Evolutionary conservation across 208 protist genomes (phyloP).

Genomic region (Leishmania gerbilli): DNA sequence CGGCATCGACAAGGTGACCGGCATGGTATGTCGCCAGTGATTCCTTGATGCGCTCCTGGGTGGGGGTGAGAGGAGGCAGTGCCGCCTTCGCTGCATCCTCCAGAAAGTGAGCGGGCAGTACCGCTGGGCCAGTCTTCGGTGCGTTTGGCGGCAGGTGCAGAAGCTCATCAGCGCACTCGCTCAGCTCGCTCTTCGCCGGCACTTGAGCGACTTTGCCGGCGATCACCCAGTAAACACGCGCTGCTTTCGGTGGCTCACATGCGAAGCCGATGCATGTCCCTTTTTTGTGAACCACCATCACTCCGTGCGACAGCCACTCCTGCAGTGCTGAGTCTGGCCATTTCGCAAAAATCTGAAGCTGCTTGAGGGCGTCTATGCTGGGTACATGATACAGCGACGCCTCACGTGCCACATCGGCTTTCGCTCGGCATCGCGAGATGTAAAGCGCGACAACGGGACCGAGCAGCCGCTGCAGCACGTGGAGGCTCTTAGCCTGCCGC

Average conservation of each 20-base stretch:
- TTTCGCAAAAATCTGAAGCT: conserved; percentile 35
- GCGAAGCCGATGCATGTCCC: conserved; percentile 49
- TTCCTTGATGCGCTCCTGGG: conserved; percentile 39
- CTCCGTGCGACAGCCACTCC: conserved; percentile 30
- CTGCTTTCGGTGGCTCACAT: conserved; percentile 37
- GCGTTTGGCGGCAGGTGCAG: conserved; percentile 18
- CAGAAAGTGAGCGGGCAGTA: conserved; percentile 40
- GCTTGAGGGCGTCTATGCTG: conserved; percentile 22
- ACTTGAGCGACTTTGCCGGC: conserved; percentile 66
- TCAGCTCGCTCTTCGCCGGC: conserved; percentile 47
- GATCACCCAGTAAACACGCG: conserved; percentile 62
- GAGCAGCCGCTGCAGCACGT: conserved; percentile 29
- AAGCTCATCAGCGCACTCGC: conserved; percentile 28
- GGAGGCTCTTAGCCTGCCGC: conserved; percentile 19
- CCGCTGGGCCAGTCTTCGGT: conserved; percentile 32
- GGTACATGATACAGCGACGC: conserved; percentile 9
- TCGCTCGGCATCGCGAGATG: conserved; percentile 5
- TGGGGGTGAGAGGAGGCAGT: conserved; percentile 15
- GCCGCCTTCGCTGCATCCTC: conserved; percentile 9
- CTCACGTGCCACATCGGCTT: background rate
- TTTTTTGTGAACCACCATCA: conserved; percentile 26
- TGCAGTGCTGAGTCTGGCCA: conserved; percentile 47
- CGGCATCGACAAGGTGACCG: conserved; percentile 57
- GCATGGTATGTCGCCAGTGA: conserved; percentile 43
- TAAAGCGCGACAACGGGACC: conserved; percentile 20